These are phyloP conservation scores for Papiliotrema nemorosa DNA, from an alignment of 1,284 basidiomycete genomes.

Conservation along the genomic window DNA sequence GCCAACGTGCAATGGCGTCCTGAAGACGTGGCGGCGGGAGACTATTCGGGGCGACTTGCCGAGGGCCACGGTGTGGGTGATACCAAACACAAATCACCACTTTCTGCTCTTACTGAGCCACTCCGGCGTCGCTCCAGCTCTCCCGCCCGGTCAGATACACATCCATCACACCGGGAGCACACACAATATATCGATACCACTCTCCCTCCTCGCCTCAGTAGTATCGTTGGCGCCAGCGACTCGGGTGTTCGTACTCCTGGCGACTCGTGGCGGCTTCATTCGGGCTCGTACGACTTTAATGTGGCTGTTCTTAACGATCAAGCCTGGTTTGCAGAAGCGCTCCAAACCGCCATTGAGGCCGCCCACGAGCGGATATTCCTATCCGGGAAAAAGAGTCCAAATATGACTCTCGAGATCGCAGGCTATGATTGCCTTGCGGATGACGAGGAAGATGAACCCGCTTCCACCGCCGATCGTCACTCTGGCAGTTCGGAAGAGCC, in stretches of 20 bases:
- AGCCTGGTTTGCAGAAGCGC: conserved; percentile 30
- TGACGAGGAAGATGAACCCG: conserved; percentile 32
- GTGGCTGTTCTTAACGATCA: conserved; percentile 45
- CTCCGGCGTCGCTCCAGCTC: not conserved
- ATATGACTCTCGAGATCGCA: conserved; percentile 36
- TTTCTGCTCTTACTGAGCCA: not conserved
- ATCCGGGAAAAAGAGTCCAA: conserved; percentile 16
- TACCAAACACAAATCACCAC: not conserved
- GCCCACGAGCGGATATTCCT: conserved; percentile 27
- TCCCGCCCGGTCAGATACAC: not conserved
- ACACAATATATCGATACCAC: not conserved
- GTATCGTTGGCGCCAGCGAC: no score
- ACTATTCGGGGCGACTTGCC: conserved; percentile 4
- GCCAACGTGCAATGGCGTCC: conserved; percentile 11
- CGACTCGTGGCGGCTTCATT: not conserved
- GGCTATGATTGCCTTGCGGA: conserved; percentile 36
- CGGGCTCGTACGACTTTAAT: conserved; percentile 18
- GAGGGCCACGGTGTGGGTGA: not conserved
- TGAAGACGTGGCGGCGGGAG: conserved; percentile 15
- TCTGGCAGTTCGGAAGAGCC: conserved; percentile 9
- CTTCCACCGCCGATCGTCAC: not conserved
- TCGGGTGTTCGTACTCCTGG: not conserved
- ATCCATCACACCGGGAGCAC: not conserved
- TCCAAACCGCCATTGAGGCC: conserved; percentile 24
- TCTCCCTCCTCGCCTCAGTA: no score